Percentiles rank a stretch among this genome's conserved stretches.
These are phyloP conservation scores for Cyberlindnera petersonii DNA, from an alignment of 805 yeast species.

Conservation along the genomic window DNA sequence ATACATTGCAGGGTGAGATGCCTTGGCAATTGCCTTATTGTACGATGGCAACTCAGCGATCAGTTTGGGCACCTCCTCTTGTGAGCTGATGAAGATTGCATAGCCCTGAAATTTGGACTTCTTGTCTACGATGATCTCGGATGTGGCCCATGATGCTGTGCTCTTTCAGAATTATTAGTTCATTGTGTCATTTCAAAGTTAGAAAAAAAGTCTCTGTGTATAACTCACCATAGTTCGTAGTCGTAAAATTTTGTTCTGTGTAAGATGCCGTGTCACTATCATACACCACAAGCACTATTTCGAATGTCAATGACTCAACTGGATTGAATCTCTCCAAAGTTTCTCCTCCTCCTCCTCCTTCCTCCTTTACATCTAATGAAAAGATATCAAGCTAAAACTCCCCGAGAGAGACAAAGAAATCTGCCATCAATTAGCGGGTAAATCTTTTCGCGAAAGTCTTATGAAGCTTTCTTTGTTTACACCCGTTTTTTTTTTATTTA, in stretches of 20 bases:
- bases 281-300: conserved; percentile 2
- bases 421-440: too few relatives aligned
- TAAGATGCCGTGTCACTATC: too few relatives aligned
- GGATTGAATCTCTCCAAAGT: background rate
- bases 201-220: background rate
- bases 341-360: too few relatives aligned
- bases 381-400: too few relatives aligned
- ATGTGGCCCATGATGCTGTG: conserved; percentile 35
- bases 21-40: conserved; percentile 49
- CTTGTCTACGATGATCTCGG: conserved; percentile 40
- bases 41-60: conserved; percentile 38
- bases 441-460: too few relatives aligned
- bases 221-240: conserved; percentile 6
- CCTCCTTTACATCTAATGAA: too few relatives aligned
- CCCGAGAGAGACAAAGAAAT: too few relatives aligned
- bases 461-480: too few relatives aligned
- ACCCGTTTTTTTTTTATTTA: too few relatives aligned
- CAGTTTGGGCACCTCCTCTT: conserved; percentile 40
- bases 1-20: conserved; percentile 68
- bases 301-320: too few relatives aligned
- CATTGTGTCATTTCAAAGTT: background rate
- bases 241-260: too few relatives aligned
- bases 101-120: conserved; percentile 70
- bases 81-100: conserved; percentile 37
- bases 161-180: conserved; percentile 3